Conservation (phyloP, 1,139 yeast genomes). For the Hemisphaericaspora xylanilytica region DNA sequence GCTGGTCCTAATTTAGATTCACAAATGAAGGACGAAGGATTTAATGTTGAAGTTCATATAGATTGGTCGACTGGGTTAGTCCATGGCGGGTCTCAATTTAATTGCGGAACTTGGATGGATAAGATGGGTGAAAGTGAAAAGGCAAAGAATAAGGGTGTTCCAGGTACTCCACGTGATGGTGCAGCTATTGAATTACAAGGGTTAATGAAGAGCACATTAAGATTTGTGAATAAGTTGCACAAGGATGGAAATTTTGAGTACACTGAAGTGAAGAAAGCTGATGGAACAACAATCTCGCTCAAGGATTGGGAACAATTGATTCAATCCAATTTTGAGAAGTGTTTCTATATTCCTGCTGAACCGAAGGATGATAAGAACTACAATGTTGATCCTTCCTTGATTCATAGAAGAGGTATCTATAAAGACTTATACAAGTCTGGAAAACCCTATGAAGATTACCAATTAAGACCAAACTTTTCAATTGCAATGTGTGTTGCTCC, state of each 20-base stretch:
- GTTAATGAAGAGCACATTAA: constrained; percentile 72
- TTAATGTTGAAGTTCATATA: constrained; percentile 73
- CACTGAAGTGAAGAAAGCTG: constrained; percentile 51
- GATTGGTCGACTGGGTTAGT: constrained; percentile 90
- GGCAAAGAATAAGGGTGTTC: constrained; percentile 84
- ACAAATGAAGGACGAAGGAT: constrained; percentile 92
- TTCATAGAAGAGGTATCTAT: constrained; percentile 90
- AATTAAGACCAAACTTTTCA: constrained; percentile 86
- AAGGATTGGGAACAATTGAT: constrained; percentile 71
- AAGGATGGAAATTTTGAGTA: constrained; percentile 54
- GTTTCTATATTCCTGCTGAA: constrained; percentile 70
- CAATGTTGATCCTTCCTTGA: constrained; percentile 59
- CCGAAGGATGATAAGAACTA: constrained; percentile 50
- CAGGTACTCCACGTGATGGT: constrained; percentile 98
- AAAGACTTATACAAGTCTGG: constrained; percentile 82
- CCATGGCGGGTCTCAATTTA: constrained; percentile 87
- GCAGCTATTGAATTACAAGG: constrained; percentile 95
- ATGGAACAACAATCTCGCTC: constrained; percentile 54
- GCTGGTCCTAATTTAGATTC: constrained; percentile 88
- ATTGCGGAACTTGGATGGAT: constrained; percentile 99
- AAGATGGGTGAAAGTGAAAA: constrained; percentile 93
- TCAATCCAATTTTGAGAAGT: constrained; percentile 71
- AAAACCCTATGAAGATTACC: constrained; percentile 91
- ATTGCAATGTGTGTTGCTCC: constrained; percentile 95
- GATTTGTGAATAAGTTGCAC: constrained; percentile 69